Conservation (phyloP, 1,284 basidiomycete species). For the Boletus mariae region DNA sequence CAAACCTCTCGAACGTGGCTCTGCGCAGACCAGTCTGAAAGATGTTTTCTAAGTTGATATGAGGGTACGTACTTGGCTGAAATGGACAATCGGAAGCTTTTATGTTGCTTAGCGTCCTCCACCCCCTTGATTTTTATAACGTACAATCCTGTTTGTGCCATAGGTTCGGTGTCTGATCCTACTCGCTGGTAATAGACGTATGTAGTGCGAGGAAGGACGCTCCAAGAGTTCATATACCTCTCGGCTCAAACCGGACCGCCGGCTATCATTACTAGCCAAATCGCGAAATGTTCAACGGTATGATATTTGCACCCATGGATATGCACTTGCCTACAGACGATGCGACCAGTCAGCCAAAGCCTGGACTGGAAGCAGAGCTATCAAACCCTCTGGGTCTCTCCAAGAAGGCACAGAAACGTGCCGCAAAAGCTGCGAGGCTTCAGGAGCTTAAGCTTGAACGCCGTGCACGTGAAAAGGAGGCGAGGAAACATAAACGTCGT, state of each 20-base stretch:
- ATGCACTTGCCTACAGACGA: conserved; percentile 3
- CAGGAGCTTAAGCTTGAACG: conserved; percentile 73
- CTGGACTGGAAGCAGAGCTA: conserved; percentile 9
- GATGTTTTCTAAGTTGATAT: conserved; percentile 58
- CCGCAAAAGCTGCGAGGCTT: conserved; percentile 61
- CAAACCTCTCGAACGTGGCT: conserved; percentile 83
- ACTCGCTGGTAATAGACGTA: not conserved
- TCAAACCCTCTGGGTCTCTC: conserved; percentile 46
- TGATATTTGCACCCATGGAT: conserved; percentile 18
- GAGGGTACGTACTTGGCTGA: not conserved
- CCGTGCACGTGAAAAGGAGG: conserved; percentile 70
- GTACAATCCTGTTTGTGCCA: not conserved
- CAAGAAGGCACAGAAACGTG: conserved; percentile 80
- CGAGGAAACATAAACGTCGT: conserved; percentile 64
- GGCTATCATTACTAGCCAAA: conserved; percentile 4
- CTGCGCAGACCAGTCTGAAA: conserved; percentile 76
- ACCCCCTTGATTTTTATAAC: not conserved
- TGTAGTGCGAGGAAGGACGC: too few species aligned
- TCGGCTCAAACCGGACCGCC: conserved; percentile 27
- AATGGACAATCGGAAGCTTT: not conserved
- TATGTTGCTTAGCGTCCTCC: not conserved
- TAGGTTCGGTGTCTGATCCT: not conserved
- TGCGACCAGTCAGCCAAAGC: conserved; percentile 9
- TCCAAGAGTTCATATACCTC: not conserved
- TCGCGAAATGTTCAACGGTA: not conserved